Evolutionary conservation across 805 yeast genomes (phyloP), one percentile per base, ranked within the genome.

Genomic region (Lipomyces mesembrius): DNA sequence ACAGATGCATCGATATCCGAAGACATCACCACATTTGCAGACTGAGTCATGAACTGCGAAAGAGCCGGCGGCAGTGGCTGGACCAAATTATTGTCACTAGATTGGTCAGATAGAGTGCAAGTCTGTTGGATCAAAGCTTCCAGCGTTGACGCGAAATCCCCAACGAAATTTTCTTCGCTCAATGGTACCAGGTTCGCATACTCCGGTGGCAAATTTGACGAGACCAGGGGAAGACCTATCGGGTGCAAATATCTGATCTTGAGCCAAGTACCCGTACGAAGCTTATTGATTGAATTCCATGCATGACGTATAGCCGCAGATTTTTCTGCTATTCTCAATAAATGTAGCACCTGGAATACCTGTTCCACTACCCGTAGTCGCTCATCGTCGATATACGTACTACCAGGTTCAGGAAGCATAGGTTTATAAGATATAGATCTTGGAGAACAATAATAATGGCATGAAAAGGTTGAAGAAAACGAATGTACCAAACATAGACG

Each of bases 211-310:
- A 65, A 34, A 9, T 52, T 59, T 12, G 62, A 29, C 39, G 66
- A 62, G 4, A 63, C 63, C 22, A 65, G 58, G 3, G 68, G 68
- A 9, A 65, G 60, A 6, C 68, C 68, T n/a, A 59, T n/a, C 12
- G 68, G 68, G 25, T 62, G 54, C 14, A 58, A 9, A 54, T 62
- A 65, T 4, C 68, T 66, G 2, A 65, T 62, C 46, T 62, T 62
- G 37, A 65, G 54, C 63, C 63, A 65, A 12, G 67, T 64, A 22
- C 68, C 68, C 7, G 66, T 62, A 6, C 68, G 62, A 11, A 65
- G 66, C 32, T 63, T 59, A 53, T 65, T 65, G 14, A 65, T 51
- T 6, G 57, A 22, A 25, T 63, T 54, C 68, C 68, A 65, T 57
- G 59, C 56, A 32, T 57, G 35, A 7, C 62, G 51, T 7, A 65